Evolutionary conservation across 495 filamentous ascomycete genomes (phyloP).

Genomic region (Neurospora africana): DNA sequence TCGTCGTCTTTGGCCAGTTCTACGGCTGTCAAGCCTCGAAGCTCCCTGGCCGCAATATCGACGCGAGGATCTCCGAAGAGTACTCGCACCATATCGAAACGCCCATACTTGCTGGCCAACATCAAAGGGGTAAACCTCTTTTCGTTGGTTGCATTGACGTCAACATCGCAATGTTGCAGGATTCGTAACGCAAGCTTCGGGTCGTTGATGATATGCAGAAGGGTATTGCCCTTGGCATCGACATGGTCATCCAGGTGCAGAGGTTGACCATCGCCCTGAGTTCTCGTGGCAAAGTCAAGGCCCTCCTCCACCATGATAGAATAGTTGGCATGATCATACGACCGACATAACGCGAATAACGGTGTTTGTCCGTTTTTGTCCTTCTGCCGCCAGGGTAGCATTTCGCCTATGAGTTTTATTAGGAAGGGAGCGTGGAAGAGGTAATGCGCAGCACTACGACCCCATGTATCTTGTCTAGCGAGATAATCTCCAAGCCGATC

Average conservation of each 20-base stretch:
- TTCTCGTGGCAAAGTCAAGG: slow-evolving; percentile 57
- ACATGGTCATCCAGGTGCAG: slow-evolving; percentile 90
- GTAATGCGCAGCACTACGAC: slow-evolving; percentile 86
- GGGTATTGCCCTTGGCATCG: slow-evolving; percentile 84
- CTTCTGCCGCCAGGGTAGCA: slow-evolving; percentile 79
- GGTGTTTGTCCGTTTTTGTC: slow-evolving; percentile 97
- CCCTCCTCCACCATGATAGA: slow-evolving; percentile 72
- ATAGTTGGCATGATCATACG: slow-evolving; percentile 89
- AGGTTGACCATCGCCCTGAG: slow-evolving; percentile 66
- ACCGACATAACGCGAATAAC: slow-evolving; percentile 85
- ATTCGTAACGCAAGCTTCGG: slow-evolving; percentile 64
- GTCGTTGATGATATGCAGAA: slow-evolving; percentile 88
- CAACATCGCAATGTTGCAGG: slow-evolving; percentile 73
- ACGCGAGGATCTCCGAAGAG: slow-evolving; percentile 82
- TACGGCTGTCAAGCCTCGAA: slow-evolving; percentile 85
- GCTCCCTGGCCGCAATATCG: slow-evolving; percentile 72
- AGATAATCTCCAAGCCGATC: slow-evolving; percentile 54
- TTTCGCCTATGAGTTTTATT: slow-evolving; percentile 58
- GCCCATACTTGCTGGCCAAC: slow-evolving; percentile 98
- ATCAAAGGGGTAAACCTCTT: slow-evolving; percentile 92
- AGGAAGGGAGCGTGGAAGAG: slow-evolving; percentile 85
- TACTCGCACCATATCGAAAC: slow-evolving; percentile 82
- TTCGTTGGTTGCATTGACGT: slow-evolving; percentile 93
- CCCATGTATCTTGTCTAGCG: slow-evolving; percentile 64
- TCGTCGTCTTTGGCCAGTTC: slow-evolving; percentile 98